Percentiles rank a stretch among this genome's conserved stretches.
Conservation (phyloP, 208 protist species). For the Angomonas ambiguus region DNA sequence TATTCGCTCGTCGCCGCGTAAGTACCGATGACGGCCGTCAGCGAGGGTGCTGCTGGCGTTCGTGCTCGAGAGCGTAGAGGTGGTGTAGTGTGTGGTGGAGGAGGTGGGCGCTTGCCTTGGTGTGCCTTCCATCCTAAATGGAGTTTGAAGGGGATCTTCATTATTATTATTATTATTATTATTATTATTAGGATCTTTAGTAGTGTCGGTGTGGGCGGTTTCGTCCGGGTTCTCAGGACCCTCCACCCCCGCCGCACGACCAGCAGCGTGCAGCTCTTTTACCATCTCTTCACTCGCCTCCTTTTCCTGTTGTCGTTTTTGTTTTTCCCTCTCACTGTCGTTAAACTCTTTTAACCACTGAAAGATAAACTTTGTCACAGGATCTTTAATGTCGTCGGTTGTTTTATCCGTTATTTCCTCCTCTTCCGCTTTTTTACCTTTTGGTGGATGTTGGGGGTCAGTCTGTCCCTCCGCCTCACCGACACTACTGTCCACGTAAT, state of each 20-base stretch:
- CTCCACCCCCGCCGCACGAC: background rate
- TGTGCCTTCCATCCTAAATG: too few species aligned
- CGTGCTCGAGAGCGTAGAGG: constrained; percentile 37
- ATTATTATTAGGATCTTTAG: background rate
- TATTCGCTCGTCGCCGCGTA: constrained; percentile 11
- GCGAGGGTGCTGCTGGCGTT: constrained; percentile 37
- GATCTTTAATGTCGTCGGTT: too few species aligned
- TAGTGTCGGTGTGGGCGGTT: background rate
- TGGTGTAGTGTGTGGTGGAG: background rate
- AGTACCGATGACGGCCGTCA: constrained; percentile 31
- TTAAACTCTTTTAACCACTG: constrained; percentile 67
- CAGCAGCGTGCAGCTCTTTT: constrained; percentile 15
- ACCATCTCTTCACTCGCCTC: constrained; percentile 19
- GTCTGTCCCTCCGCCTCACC: too few species aligned
- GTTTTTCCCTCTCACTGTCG: constrained; percentile 11
- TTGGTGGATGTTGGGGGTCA: too few species aligned
- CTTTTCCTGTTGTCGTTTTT: constrained; percentile 12
- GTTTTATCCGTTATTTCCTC: too few species aligned
- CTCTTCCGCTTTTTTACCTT: too few species aligned
- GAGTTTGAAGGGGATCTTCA: too few species aligned
- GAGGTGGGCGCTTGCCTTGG: background rate
- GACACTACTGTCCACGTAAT: too few species aligned
- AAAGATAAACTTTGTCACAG: constrained; percentile 67
- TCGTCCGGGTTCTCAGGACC: background rate
- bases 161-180: constrained; percentile 1